These are phyloP conservation scores for Metschnikowia santaceciliae DNA, from an alignment of 805 yeast species.

Conservation along the genomic window DNA sequence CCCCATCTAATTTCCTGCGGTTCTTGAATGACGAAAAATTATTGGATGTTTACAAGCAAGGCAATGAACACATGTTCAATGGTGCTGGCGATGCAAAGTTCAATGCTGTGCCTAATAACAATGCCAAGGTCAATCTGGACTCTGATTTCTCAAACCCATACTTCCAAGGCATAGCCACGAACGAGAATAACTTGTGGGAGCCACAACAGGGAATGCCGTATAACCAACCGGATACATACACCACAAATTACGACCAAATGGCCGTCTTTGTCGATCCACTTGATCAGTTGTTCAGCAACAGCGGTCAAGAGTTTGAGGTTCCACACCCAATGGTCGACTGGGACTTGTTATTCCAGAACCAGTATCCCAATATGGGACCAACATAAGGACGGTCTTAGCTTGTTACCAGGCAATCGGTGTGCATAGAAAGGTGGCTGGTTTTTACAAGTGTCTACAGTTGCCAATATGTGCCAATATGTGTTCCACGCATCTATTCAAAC, in stretches of 20 bases:
- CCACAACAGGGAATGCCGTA: background rate
- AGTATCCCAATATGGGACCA: background rate
- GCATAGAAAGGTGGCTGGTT: too few relatives aligned
- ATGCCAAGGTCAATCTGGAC: too few relatives aligned
- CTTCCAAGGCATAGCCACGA: background rate
- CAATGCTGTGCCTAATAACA: background rate
- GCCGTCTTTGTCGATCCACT: constrained; percentile 2
- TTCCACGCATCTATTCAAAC: too few relatives aligned
- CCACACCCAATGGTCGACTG: constrained; percentile 10
- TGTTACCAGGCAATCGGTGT: too few relatives aligned
- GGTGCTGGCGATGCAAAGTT: background rate
- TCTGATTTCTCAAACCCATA: background rate
- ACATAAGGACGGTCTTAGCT: background rate
- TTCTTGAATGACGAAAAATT: constrained; percentile 1
- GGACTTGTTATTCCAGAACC: constrained; percentile 12
- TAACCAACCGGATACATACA: background rate
- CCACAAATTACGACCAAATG: background rate
- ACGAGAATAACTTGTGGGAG: background rate
- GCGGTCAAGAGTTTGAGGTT: constrained; percentile 14
- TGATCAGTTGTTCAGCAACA: constrained; percentile 13
- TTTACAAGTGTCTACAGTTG: background rate
- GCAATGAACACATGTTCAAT: too few relatives aligned
- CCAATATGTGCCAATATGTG: background rate
- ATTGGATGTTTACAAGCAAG: background rate
- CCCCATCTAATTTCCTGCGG: constrained; percentile 4